phyloP scores from a whole-genome alignment of 768 basidiomycete genomes.

The Chalciporus piperatus region DNA sequence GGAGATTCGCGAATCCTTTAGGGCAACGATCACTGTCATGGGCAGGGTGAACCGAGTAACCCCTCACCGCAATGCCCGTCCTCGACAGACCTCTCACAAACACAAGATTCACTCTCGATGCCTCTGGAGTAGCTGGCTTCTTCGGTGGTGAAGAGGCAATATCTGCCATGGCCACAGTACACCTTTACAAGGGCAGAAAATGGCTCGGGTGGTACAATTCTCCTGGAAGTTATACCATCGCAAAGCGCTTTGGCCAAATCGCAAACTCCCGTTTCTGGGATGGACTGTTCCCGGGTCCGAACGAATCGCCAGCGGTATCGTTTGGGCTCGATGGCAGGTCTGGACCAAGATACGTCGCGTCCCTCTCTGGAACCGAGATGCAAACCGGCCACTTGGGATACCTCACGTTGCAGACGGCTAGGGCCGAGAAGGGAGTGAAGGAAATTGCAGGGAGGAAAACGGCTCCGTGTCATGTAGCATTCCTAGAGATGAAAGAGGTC shows the following conservation, averaged over 20 bases:
- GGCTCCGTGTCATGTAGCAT: slow-evolving; percentile 16
- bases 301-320: slow-evolving; percentile 23
- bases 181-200: slow-evolving; percentile 29
- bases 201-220: slow-evolving; percentile 39
- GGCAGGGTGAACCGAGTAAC: not conserved
- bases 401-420: slow-evolving; percentile 21
- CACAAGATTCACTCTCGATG: slow-evolving; percentile 21
- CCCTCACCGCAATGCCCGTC: slow-evolving; percentile 13
- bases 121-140: slow-evolving; percentile 34
- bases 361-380: slow-evolving; percentile 30
- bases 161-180: slow-evolving; percentile 36
- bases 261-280: slow-evolving; percentile 30
- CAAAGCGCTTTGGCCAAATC: slow-evolving; percentile 31
- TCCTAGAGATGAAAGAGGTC: slow-evolving; percentile 23
- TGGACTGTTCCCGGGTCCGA: slow-evolving; percentile 31
- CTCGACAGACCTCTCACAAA: slow-evolving; percentile 7
- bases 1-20: too few relatives aligned
- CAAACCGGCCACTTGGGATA: slow-evolving; percentile 30
- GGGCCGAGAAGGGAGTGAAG: not conserved
- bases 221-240: slow-evolving; percentile 34
- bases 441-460: slow-evolving; percentile 16
- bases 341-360: slow-evolving; percentile 27
- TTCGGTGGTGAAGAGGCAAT: slow-evolving; percentile 39
- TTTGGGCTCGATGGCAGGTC: slow-evolving; percentile 29
- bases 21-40: too few relatives aligned